Evolutionary conservation across 495 filamentous ascomycete genomes (phyloP).

Genomic region (Neurospora sp.): DNA sequence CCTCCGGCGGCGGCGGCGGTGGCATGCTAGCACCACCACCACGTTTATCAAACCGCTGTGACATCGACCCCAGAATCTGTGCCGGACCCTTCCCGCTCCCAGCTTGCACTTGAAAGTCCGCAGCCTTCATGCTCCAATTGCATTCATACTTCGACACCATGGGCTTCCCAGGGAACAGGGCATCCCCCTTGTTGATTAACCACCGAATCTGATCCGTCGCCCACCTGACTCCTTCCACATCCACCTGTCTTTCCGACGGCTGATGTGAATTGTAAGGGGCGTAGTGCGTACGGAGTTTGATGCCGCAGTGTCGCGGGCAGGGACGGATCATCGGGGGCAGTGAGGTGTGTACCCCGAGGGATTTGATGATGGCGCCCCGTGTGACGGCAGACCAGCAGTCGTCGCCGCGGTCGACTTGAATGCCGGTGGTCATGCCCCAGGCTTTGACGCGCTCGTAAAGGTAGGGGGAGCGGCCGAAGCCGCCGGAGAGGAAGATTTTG

Average conservation of each 20-base stretch:
- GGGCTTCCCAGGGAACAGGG: slow-evolving; percentile 15
- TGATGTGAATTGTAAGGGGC: slow-evolving; percentile 9
- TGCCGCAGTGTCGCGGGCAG: slow-evolving; percentile 22
- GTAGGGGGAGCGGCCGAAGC: slow-evolving; percentile 16
- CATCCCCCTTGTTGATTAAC: slow-evolving; percentile 17
- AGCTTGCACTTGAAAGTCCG: slow-evolving; percentile 5
- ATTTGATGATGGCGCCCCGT: slow-evolving; percentile 22
- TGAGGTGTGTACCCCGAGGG: slow-evolving; percentile 17
- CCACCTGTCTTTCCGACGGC: slow-evolving; percentile 5
- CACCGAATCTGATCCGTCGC: slow-evolving; percentile 19
- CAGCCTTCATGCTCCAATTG: slow-evolving; percentile 14
- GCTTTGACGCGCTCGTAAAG: slow-evolving; percentile 9
- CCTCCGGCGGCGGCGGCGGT: not conserved
- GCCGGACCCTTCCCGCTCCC: not conserved
- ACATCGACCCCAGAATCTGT: not conserved
- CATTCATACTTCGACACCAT: slow-evolving; percentile 9
- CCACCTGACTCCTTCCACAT: slow-evolving; percentile 11
- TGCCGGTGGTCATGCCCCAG: slow-evolving; percentile 7
- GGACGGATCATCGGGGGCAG: slow-evolving; percentile 6
- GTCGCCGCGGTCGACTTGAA: slow-evolving; percentile 13
- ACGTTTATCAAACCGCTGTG: not conserved
- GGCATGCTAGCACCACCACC: not conserved
- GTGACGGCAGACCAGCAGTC: slow-evolving; percentile 23
- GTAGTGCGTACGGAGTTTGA: slow-evolving; percentile 12
- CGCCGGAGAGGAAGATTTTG: slow-evolving; percentile 19